Evolutionary conservation across 495 filamentous ascomycete genomes (phyloP).

Genomic region (Aspergillus haitiensis): DNA sequence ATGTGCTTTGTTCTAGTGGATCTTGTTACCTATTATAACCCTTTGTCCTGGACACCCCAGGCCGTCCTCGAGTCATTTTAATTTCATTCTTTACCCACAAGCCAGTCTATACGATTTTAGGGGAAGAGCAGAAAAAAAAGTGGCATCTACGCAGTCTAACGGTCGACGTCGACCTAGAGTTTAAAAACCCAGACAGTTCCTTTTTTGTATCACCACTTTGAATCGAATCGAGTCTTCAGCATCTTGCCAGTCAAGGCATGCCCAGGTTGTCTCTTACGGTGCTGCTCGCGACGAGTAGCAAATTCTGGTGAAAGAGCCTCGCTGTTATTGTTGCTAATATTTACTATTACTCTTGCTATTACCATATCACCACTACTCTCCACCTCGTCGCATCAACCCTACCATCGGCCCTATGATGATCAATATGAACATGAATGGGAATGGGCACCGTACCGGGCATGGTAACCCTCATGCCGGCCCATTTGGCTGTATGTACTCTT

Average conservation of each 20-base stretch:
- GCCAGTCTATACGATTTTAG: not conserved
- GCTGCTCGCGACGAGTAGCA: slow-evolving; percentile 35
- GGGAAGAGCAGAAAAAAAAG: slow-evolving; percentile 7
- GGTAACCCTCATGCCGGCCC: slow-evolving; percentile 43
- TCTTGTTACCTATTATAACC: slow-evolving; percentile 14
- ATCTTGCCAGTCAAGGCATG: slow-evolving; percentile 36
- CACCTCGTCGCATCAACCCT: slow-evolving; percentile 9
- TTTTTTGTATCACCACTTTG: slow-evolving; percentile 6
- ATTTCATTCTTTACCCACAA: not conserved
- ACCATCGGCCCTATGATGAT: slow-evolving; percentile 6
- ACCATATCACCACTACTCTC: slow-evolving; percentile 5
- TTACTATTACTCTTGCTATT: not conserved
- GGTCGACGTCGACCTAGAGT: slow-evolving; percentile 19
- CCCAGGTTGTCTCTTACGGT: slow-evolving; percentile 24
- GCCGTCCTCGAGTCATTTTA: not conserved
- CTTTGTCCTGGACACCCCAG: slow-evolving; percentile 5
- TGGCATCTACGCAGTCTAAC: slow-evolving; percentile 12
- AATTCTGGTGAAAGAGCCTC: slow-evolving; percentile 9
- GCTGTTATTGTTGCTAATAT: too few relatives aligned
- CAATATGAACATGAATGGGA: slow-evolving; percentile 38
- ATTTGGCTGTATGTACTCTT: slow-evolving; percentile 59
- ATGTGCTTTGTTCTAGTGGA: slow-evolving; percentile 13
- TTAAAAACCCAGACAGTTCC: slow-evolving; percentile 7
- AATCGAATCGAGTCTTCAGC: not conserved
- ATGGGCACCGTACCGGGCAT: slow-evolving; percentile 33